phyloP scores from a whole-genome alignment of 169 alveolate genomes.

The Perkinsus chesapeaki region DNA sequence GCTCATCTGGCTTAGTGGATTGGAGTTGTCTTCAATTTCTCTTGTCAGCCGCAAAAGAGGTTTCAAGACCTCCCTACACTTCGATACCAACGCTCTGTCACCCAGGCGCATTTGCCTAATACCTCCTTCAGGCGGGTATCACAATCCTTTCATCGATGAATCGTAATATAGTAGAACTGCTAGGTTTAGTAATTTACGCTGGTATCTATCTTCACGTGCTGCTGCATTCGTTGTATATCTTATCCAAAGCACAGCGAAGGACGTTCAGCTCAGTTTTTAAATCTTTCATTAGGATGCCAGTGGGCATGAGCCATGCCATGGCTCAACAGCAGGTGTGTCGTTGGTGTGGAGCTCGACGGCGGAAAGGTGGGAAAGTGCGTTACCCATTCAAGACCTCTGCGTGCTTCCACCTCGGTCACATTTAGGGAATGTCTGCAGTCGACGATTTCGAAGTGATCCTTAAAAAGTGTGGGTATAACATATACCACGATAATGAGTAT shows the following conservation, averaged over 20 bases:
- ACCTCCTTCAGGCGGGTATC: neutral
- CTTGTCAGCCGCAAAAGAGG: too few relatives aligned
- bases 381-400: neutral
- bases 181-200: too few relatives aligned
- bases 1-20: neutral
- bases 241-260: too few relatives aligned
- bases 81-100: too few relatives aligned
- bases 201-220: too few relatives aligned
- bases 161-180: too few relatives aligned
- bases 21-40: too few relatives aligned
- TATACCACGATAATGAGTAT: neutral
- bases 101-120: neutral
- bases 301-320: neutral
- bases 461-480: neutral
- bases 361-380: neutral
- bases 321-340: neutral
- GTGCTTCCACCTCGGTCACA: neutral
- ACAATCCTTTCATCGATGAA: too few relatives aligned
- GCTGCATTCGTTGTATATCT: neutral
- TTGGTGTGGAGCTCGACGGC: neutral
- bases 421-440: neutral
- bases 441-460: neutral
- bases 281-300: neutral
- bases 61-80: too few relatives aligned
- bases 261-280: neutral